Evolutionary conservation across 176 grass and related monocot genomes (phyloP).

Genomic region (Oryza meridionalis): DNA sequence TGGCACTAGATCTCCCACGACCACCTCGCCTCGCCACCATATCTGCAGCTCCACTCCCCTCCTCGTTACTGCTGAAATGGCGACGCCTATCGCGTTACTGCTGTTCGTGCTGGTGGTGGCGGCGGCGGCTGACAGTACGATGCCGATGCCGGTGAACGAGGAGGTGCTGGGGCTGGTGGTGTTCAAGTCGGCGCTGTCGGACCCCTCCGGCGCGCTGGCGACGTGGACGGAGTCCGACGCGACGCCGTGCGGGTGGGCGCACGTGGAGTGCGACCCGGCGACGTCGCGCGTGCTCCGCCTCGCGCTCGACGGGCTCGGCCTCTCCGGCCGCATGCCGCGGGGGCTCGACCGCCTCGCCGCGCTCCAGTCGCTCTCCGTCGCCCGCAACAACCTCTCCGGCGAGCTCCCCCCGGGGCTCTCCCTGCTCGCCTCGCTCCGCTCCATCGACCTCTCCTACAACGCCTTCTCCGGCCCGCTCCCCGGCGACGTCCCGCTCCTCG

Average conservation of each 20-base stretch:
- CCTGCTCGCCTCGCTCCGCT: conserved; percentile 64
- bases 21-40: conserved; percentile 20
- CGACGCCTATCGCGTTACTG: background rate
- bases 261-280: conserved; percentile 83
- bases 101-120: background rate
- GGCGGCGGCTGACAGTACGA: background rate
- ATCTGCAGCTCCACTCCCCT: background rate
- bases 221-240: conserved; percentile 83
- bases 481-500: conserved; percentile 56
- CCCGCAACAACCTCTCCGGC: conserved; percentile 86
- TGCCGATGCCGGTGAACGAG: conserved; percentile 81
- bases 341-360: conserved; percentile 78
- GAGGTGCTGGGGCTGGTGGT: conserved; percentile 86
- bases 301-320: conserved; percentile 58
- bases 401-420: conserved; percentile 62
- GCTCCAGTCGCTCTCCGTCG: conserved; percentile 68
- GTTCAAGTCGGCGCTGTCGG: conserved; percentile 67
- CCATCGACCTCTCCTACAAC: conserved; percentile 83
- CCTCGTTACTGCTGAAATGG: conserved; percentile 35
- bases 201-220: conserved; percentile 59
- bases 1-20: conserved; percentile 12
- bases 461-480: conserved; percentile 74
- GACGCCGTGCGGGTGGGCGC: conserved; percentile 71
- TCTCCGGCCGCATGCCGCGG: conserved; percentile 69
- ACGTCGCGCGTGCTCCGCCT: conserved; percentile 78